These are phyloP conservation scores for Rhodotorula sp. DNA, from an alignment of 1,284 basidiomycete genomes.

Conservation along the genomic window DNA sequence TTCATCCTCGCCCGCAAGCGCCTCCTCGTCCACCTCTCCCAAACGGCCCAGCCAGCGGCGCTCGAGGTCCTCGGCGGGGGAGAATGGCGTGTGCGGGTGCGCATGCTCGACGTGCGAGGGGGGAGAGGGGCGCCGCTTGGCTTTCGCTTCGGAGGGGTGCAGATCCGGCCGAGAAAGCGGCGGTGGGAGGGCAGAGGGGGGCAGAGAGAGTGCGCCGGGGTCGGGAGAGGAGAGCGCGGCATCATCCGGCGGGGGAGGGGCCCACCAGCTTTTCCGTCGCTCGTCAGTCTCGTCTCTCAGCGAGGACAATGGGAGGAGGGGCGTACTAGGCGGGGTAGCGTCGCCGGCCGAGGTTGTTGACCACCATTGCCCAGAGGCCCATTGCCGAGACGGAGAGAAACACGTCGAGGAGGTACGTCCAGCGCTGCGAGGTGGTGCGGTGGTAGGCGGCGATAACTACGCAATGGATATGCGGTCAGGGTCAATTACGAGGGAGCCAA, in stretches of 20 bases:
- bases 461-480: background rate
- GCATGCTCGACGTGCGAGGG: background rate
- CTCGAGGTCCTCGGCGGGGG: slow-evolving; percentile 1
- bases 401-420: slow-evolving; percentile 33
- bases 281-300: background rate
- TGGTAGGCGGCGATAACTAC: slow-evolving; percentile 33
- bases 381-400: slow-evolving; percentile 26
- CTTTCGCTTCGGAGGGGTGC: background rate
- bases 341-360: slow-evolving; percentile 31
- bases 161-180: background rate
- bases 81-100: background rate
- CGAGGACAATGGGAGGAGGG: background rate
- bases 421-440: slow-evolving; percentile 11
- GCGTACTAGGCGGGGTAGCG: slow-evolving; percentile 32
- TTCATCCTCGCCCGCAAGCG: background rate
- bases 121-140: background rate
- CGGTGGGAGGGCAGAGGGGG: background rate
- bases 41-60: slow-evolving; percentile 14
- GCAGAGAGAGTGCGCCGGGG: background rate
- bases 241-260: background rate
- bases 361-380: slow-evolving; percentile 29
- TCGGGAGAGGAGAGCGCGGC: background rate
- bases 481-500: background rate
- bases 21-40: slow-evolving; percentile 16
- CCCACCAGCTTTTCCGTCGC: background rate